phyloP scores from a whole-genome alignment of 495 filamentous ascomycete species.

The Podospora pseudocomata region DNA sequence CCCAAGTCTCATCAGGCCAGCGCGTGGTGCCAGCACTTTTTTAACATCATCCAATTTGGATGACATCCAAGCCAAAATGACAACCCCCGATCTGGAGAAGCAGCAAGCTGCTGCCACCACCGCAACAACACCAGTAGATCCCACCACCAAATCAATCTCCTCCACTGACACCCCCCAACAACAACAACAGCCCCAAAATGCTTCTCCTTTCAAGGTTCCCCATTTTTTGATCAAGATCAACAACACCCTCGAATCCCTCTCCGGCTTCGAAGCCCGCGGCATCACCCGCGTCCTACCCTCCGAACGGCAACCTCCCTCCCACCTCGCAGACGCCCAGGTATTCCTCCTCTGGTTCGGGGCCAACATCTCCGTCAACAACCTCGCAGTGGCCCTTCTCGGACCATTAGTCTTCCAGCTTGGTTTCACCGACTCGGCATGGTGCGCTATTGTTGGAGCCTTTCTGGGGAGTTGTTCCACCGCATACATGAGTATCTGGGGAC shows the following conservation, averaged over 20 bases:
- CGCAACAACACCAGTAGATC: not conserved
- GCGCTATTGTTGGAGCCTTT: conserved; percentile 60
- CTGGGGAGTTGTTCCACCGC: conserved; percentile 58
- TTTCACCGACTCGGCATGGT: conserved; percentile 63
- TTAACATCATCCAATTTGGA: not conserved
- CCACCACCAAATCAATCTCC: not conserved
- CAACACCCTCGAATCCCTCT: conserved; percentile 35
- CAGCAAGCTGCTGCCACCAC: not conserved
- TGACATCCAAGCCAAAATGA: not conserved
- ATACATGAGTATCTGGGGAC: conserved; percentile 72
- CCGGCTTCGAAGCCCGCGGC: conserved; percentile 61
- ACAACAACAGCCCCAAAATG: not conserved
- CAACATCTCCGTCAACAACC: conserved; percentile 74
- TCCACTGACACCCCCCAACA: not conserved
- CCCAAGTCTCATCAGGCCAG: not conserved
- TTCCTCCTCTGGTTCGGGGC: conserved; percentile 70
- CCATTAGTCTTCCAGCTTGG: conserved; percentile 65
- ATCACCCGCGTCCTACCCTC: conserved; percentile 64
- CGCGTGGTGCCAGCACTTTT: not conserved
- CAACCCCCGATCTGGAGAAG: not conserved
- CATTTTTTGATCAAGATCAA: conserved; percentile 20
- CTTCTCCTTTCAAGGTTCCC: not conserved
- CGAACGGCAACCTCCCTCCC: conserved; percentile 56
- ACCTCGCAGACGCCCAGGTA: conserved; percentile 61
- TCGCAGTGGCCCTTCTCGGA: conserved; percentile 70